Evolutionary conservation across 1,284 basidiomycete genomes (phyloP).

Genomic region (Tylopilus sp.): DNA sequence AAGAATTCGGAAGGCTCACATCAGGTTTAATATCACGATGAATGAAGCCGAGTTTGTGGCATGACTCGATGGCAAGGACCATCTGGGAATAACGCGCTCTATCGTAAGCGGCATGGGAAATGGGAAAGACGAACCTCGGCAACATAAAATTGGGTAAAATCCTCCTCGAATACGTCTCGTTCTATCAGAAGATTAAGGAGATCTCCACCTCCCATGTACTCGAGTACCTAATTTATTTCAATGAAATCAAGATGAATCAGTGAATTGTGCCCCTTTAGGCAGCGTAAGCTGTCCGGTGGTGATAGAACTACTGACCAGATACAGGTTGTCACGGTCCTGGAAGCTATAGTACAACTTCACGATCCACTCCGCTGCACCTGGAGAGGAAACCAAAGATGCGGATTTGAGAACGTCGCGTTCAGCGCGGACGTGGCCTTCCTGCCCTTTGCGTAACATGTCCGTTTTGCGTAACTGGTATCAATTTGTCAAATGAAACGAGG

Average conservation of each 20-base stretch:
- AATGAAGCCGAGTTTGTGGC: slow-evolving; percentile 92
- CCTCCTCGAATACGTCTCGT: slow-evolving; percentile 88
- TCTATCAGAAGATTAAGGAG: slow-evolving; percentile 93
- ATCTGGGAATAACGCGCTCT: slow-evolving; percentile 53
- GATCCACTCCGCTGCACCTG: slow-evolving; percentile 83
- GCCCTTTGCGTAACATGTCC: slow-evolving; percentile 96
- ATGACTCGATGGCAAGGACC: slow-evolving; percentile 92
- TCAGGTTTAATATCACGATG: slow-evolving; percentile 97
- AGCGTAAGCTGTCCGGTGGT: slow-evolving; percentile 24
- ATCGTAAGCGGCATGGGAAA: slow-evolving; percentile 20
- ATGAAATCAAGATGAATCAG: slow-evolving; percentile 57
- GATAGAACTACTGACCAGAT: slow-evolving; percentile 66
- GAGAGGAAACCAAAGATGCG: slow-evolving; percentile 65
- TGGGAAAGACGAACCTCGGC: slow-evolving; percentile 63
- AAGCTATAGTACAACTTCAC: slow-evolving; percentile 89
- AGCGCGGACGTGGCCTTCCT: slow-evolving; percentile 92
- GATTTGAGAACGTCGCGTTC: slow-evolving; percentile 86
- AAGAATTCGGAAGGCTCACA: slow-evolving; percentile 45
- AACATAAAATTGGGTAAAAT: slow-evolving; percentile 91
- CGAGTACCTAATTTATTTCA: slow-evolving; percentile 62
- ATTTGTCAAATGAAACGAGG: slow-evolving; percentile 22
- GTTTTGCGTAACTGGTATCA: slow-evolving; percentile 76
- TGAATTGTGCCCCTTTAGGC: slow-evolving; percentile 22
- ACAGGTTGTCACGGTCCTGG: slow-evolving; percentile 88
- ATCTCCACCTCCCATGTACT: slow-evolving; percentile 96